Conservation (phyloP, 495 filamentous ascomycete species). For the Trypethelium eluteriae region DNA sequence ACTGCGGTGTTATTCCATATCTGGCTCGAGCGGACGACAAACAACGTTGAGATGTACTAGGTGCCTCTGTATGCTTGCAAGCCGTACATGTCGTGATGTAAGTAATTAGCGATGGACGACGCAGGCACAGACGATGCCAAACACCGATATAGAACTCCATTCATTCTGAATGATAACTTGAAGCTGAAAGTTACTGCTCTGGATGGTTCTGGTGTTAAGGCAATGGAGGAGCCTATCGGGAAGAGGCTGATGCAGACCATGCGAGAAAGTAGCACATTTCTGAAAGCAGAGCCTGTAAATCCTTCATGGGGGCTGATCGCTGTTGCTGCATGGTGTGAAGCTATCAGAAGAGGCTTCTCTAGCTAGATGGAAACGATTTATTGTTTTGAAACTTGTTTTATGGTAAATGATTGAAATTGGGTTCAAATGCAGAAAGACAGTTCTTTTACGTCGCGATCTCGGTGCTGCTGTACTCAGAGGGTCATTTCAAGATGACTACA, state of each 20-base stretch:
- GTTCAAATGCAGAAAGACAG: not conserved
- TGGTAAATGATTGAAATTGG: not conserved
- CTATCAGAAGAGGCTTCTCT: not conserved
- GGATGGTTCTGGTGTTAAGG: not conserved
- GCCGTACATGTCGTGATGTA: too few relatives aligned
- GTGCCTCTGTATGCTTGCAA: too few relatives aligned
- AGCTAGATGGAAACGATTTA: not conserved
- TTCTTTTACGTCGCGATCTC: not conserved
- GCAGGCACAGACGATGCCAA: not conserved
- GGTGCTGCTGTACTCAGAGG: not conserved
- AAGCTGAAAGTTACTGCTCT: not conserved
- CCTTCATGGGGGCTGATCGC: not conserved
- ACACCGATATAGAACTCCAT: not conserved
- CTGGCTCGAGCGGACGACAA: too few relatives aligned
- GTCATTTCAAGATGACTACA: not conserved
- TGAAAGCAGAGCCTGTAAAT: not conserved
- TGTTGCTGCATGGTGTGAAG: not conserved
- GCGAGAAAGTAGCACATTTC: not conserved
- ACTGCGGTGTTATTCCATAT: too few relatives aligned
- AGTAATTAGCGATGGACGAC: too few relatives aligned
- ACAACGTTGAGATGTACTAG: too few relatives aligned
- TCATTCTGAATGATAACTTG: constrained; percentile 1
- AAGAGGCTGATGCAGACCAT: not conserved
- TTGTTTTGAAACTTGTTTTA: not conserved
- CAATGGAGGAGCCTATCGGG: not conserved